Conservation (phyloP, 352 stramenopile species). For the Globisporangium cederbergense region DNA sequence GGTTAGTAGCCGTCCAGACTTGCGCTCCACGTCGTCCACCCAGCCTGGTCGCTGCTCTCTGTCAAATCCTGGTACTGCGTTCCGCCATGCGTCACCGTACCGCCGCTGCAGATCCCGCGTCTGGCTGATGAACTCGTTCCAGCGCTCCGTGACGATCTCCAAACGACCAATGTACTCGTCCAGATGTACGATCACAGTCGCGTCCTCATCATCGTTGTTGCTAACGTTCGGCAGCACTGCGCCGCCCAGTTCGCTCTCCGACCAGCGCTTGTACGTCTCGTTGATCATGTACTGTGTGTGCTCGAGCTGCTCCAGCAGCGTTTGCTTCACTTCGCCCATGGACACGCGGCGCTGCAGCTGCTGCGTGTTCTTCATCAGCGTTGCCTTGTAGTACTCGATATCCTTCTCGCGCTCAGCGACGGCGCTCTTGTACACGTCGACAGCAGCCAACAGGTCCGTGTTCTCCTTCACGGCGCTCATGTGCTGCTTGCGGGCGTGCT, state of each 20-base stretch:
- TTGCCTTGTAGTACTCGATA: slow-evolving; percentile 58
- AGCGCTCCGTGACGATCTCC: slow-evolving; percentile 50
- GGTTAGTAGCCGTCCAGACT: slow-evolving; percentile 42
- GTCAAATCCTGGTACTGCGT: slow-evolving; percentile 24
- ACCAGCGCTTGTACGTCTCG: slow-evolving; percentile 72
- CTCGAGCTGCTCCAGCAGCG: slow-evolving; percentile 65
- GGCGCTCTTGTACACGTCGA: slow-evolving; percentile 62
- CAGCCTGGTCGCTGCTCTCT: slow-evolving; percentile 36
- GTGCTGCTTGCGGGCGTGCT: slow-evolving; percentile 61
- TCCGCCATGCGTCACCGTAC: slow-evolving; percentile 45
- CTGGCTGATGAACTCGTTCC: slow-evolving; percentile 51
- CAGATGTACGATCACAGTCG: slow-evolving; percentile 36
- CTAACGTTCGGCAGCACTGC: slow-evolving; percentile 11
- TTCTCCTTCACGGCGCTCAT: slow-evolving; percentile 54
- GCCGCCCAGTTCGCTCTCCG: slow-evolving; percentile 44
- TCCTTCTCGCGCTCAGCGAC: slow-evolving; percentile 61
- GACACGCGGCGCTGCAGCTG: slow-evolving; percentile 48
- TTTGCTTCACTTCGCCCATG: slow-evolving; percentile 70
- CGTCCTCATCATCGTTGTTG: slow-evolving; percentile 19
- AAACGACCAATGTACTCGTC: slow-evolving; percentile 58
- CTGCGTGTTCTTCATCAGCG: slow-evolving; percentile 44
- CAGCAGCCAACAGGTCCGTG: slow-evolving; percentile 56
- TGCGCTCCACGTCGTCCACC: slow-evolving; percentile 58
- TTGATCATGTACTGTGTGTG: slow-evolving; percentile 79
- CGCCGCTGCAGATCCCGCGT: slow-evolving; percentile 48